A percentile compares a stretch with the other conserved stretches of the same genome.
Evolutionary conservation across 2,329 filamentous ascomycete species (phyloP).

Genomic region (Sarocladium brachiariae): DNA sequence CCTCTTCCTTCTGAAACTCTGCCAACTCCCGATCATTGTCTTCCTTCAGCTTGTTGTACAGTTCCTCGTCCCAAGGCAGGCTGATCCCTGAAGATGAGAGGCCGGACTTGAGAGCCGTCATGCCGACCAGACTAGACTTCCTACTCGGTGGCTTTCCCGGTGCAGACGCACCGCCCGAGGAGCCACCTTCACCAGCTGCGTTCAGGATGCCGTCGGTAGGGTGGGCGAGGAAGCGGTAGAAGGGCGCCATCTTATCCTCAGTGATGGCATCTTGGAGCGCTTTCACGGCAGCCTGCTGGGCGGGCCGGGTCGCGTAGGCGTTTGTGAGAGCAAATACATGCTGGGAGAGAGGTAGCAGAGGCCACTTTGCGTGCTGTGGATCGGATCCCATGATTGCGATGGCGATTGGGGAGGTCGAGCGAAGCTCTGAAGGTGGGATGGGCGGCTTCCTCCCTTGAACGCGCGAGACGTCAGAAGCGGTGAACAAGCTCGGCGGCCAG

Average conservation of each 20-base stretch:
- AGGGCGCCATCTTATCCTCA: conserved; percentile 79
- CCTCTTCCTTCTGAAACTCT: conserved; percentile 75
- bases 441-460: neutral
- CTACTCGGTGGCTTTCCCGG: conserved; percentile 54
- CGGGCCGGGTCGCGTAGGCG: conserved; percentile 57
- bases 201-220: conserved; percentile 79
- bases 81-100: conserved; percentile 52
- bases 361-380: conserved; percentile 80
- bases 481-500: neutral
- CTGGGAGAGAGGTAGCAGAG: conserved; percentile 73
- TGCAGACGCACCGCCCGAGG: conserved; percentile 32
- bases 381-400: conserved; percentile 62
- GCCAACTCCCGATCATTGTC: conserved; percentile 76
- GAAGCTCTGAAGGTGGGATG: conserved; percentile 7
- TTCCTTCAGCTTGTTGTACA: conserved; percentile 71
- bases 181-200: conserved; percentile 56
- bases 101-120: conserved; percentile 63
- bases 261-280: conserved; percentile 74
- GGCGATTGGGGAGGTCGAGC: conserved; percentile 7
- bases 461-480: neutral
- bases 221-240: conserved; percentile 79
- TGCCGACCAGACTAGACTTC: conserved; percentile 64
- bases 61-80: conserved; percentile 82
- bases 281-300: conserved; percentile 66
- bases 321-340: conserved; percentile 84